Percentiles rank a stretch among this genome's conserved stretches.
Evolutionary conservation across 2,329 filamentous ascomycete genomes (phyloP).

Genomic region (Arthrobotrys iridis): DNA sequence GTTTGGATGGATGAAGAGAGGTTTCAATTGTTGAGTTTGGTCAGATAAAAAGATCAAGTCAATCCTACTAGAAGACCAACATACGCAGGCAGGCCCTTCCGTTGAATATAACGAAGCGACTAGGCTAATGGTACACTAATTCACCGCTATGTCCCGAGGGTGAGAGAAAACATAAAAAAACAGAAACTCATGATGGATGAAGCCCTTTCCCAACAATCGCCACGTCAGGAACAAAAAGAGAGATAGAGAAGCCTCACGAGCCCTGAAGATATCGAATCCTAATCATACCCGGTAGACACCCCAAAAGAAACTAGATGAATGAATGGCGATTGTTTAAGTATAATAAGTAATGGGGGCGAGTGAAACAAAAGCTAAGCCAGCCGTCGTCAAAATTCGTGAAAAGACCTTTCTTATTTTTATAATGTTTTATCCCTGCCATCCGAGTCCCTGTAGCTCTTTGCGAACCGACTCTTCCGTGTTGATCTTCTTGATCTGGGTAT

Average conservation of each 20-base stretch:
- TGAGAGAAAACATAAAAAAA: too few species aligned
- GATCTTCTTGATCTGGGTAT: conserved; percentile 99
- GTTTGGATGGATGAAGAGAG: background rate
- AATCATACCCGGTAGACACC: conserved; percentile 25
- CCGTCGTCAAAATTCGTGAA: background rate
- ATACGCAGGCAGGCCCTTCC: background rate
- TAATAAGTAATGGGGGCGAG: background rate
- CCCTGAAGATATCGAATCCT: conserved; percentile 11
- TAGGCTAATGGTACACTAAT: conserved; percentile 33
- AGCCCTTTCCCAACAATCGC: background rate
- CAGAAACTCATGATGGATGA: conserved; percentile 1
- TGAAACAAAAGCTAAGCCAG: conserved; percentile 1
- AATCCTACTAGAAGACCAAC: background rate
- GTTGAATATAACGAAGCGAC: background rate
- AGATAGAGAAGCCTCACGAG: conserved; percentile 4
- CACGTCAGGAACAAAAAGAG: background rate
- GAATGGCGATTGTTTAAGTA: background rate
- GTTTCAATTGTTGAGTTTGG: background rate
- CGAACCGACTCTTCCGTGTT: conserved; percentile 83
- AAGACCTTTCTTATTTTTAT: too few species aligned
- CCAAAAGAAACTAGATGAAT: background rate
- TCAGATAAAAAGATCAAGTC: background rate
- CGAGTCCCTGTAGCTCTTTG: conserved; percentile 78
- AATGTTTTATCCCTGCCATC: conserved; percentile 63
- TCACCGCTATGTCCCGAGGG: background rate